Base-by-base conservation (phyloP, 2,329 filamentous ascomycete species). In the Stagonosporopsis tanaceti region DNA sequence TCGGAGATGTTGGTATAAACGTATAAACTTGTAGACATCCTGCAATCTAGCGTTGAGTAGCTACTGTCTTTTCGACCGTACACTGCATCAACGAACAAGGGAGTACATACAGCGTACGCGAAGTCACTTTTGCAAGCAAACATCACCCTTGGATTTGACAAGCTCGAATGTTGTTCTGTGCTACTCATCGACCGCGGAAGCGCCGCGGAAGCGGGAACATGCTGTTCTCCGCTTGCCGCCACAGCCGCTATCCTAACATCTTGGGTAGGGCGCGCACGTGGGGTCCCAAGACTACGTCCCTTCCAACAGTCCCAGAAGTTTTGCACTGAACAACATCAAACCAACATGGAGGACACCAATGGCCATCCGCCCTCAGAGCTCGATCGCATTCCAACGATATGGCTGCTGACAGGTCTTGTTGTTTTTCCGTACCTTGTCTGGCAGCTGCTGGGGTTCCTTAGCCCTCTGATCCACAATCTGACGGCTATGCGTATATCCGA, bases 401-500 rank as follows among this genome's bases (percentile, higher is more conserved):
- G 64, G 58, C 61, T 70, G n/a, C 22, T 66, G 9, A 65, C 61
- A 20, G 63, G 60, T 14, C 47, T 68, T 15, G 65, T 62, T 38
- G 58, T 70, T 8, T 63, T 67, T 20, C 66, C 66, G 9, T 63
- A 63, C 41, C 50, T 55, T 5, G 30, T 67, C 34, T 69, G 64
- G 42, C 63, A 57, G 48, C 46, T 68, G 15, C 55, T 67, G 42
- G 64, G 60, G 35, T 62, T 67, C 28, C 60, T 68, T 20, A 67
- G 64, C 45, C 60, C 66, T n/a, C 42, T 66, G 25, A 63, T 69
- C 35, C 63, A 66, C 44, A 61, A 63, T 6, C 62, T 64, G 14
- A 63, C 61, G 32, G 63, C 57, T 39, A 72, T 76, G 72, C 70
- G 62, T 38, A 73, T 76, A 55, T 70, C 67, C 50, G 71, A 73